Evolutionary conservation across 2,329 filamentous ascomycete genomes (phyloP), one percentile per base, ranked within the genome.

Genomic region (Colletotrichum incanum): DNA sequence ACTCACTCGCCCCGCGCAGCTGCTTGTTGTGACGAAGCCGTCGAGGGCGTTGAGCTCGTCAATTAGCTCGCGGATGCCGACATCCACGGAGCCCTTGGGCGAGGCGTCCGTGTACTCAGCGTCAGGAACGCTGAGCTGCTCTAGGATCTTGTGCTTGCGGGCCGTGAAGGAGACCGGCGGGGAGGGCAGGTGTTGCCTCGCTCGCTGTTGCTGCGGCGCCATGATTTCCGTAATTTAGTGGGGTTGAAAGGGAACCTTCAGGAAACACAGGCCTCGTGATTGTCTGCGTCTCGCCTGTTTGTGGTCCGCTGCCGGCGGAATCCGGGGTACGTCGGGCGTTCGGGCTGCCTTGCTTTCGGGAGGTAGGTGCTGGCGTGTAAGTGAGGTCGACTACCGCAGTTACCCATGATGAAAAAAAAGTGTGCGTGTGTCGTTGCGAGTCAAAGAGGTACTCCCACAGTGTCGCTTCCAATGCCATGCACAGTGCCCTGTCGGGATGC

Each of bases 11-110:
- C 96, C 96, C 2, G 94, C 93, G 80, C 96, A 98, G 81, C 95
- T 98, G 82, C 95, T 98, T 3, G 95, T 98, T 1, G 96, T 98
- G 43, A 97, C 94, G 50, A 95, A 89, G 1, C 94, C 94, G 1
- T 91, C 88, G 7, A 92, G 79, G 1, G 77, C 80, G 81, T 98
- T 98, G 80, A 98, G 92, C 75, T 93, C 90, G 62, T 88, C 87
- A 73, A 98, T 95, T 65, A 98, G 85, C 28, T 91, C 87, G 58
- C 92, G 89, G 75, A 98, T 95, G 0, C 91, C 93, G 59, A 85
- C 89, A 80, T 98, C 96, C 26, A 98, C 89, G 0, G 91, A 93
- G 20, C 95, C 96, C 84, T 98, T 98, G 3, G 96, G 95, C 1
- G 94, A 97, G 9, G 93, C 88, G 82, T 98, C 96, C 50, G 90